Conservation (phyloP, 2,329 filamentous ascomycete genomes). For the Epichloe glyceriae region DNA sequence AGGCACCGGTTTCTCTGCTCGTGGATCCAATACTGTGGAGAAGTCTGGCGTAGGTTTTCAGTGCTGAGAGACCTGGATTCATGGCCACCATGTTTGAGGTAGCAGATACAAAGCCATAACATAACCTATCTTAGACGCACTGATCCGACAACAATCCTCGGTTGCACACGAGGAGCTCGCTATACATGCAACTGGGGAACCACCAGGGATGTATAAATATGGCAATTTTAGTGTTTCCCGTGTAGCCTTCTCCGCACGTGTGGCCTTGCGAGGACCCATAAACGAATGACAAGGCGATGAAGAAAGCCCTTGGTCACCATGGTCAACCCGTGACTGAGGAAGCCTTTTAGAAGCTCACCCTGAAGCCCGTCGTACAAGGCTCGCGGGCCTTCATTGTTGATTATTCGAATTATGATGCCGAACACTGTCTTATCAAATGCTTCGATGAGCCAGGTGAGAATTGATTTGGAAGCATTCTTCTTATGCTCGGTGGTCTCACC, state of each 20-base stretch:
- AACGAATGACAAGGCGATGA: conserved; percentile 55
- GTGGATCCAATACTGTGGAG: conserved; percentile 71
- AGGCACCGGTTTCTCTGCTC: conserved; percentile 83
- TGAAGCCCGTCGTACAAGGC: conserved; percentile 66
- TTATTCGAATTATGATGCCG: conserved; percentile 44
- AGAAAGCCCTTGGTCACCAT: conserved; percentile 77
- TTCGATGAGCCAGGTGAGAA: conserved; percentile 6
- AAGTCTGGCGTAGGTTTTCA: conserved; percentile 72
- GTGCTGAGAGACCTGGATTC: conserved; percentile 36
- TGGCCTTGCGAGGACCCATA: conserved; percentile 46
- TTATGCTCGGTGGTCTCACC: conserved; percentile 4
- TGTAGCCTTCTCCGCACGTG: conserved; percentile 13
- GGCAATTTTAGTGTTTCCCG: background rate
- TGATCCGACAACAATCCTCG: background rate
- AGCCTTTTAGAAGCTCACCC: conserved; percentile 68
- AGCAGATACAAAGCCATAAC: background rate
- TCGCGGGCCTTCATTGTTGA: conserved; percentile 49
- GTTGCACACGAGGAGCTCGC: background rate
- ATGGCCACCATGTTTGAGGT: background rate
- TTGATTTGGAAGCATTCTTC: conserved; percentile 3
- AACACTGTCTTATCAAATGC: conserved; percentile 42
- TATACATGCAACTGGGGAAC: background rate
- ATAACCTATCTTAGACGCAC: background rate
- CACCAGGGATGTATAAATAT: background rate
- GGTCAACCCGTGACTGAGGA: conserved; percentile 74